phyloP scores from a whole-genome alignment of 2,329 filamentous ascomycete genomes.

The Fusarium lateritium region DNA sequence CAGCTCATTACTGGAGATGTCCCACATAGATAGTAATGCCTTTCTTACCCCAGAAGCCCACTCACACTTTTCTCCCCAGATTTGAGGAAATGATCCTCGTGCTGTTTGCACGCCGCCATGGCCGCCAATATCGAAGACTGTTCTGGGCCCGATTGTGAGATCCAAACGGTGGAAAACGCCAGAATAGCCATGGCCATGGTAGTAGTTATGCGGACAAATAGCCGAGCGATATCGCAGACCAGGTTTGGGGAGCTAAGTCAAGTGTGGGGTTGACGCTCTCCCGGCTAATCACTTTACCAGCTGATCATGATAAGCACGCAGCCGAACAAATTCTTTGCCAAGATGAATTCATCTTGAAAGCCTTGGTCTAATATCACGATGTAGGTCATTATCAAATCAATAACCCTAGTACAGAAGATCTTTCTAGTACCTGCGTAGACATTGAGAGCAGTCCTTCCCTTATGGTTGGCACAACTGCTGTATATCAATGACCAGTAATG shows the following conservation, averaged over 20 bases:
- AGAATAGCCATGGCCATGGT: not conserved
- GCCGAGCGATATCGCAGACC: conserved; percentile 35
- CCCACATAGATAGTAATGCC: conserved; percentile 17
- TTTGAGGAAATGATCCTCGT: conserved; percentile 34
- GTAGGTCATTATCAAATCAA: not conserved
- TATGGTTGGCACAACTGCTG: too few relatives aligned
- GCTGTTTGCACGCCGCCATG: conserved; percentile 18
- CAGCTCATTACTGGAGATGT: conserved; percentile 24
- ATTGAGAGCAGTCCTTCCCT: not conserved
- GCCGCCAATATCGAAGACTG: conserved; percentile 17
- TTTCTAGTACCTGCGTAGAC: not conserved
- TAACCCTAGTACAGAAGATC: not conserved
- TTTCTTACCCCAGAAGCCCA: conserved; percentile 47
- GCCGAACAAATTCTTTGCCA: conserved; percentile 19
- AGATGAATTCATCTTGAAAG: conserved; percentile 17
- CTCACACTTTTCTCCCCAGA: conserved; percentile 46
- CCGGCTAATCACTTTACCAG: conserved; percentile 39
- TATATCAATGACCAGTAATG: not conserved
- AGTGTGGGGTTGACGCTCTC: conserved; percentile 41
- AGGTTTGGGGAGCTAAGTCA: conserved; percentile 31
- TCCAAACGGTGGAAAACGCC: conserved; percentile 17
- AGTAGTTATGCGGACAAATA: conserved; percentile 15
- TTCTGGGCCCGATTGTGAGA: conserved; percentile 21
- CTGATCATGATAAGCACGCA: conserved; percentile 46
- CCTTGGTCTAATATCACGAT: conserved; percentile 14